Evolutionary conservation across 176 grass and related monocot genomes (phyloP).

Genomic region (Oryza punctata): DNA sequence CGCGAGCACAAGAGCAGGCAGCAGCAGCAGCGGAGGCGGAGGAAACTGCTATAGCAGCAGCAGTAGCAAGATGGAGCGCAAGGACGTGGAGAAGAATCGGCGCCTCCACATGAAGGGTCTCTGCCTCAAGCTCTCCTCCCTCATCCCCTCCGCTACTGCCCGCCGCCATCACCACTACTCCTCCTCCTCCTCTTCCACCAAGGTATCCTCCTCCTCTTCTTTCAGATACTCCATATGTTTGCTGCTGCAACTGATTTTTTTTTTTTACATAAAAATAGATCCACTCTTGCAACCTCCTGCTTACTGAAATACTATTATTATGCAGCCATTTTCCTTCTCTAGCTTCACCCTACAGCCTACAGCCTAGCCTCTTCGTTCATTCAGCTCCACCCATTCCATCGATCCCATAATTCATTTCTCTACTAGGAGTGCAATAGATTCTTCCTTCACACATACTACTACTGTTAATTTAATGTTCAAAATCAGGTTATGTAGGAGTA

Average conservation of each 20-base stretch:
- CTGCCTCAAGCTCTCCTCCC: conserved; percentile 77
- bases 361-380: too few relatives aligned
- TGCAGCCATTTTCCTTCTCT: too few relatives aligned
- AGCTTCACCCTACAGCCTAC: too few relatives aligned
- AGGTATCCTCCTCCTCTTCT: neutral
- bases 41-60: conserved; percentile 7
- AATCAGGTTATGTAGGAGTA: too few relatives aligned
- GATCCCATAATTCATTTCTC: too few relatives aligned
- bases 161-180: conserved; percentile 6
- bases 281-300: too few relatives aligned
- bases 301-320: too few relatives aligned
- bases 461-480: neutral
- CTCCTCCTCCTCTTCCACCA: conserved; percentile 11
- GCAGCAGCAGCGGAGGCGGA: conserved; percentile 5
- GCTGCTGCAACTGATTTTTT: too few relatives aligned
- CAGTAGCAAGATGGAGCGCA: conserved; percentile 63
- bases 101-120: conserved; percentile 80
- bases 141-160: conserved; percentile 35
- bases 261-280: too few relatives aligned
- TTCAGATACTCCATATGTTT: too few relatives aligned
- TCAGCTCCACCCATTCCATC: too few relatives aligned
- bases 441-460: neutral
- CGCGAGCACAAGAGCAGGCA: too few relatives aligned
- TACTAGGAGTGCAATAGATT: neutral
- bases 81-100: conserved; percentile 83